These are phyloP conservation scores for Yamadazyma atmosphaerica DNA, from an alignment of 1,139 yeast genomes.

Conservation along the genomic window DNA sequence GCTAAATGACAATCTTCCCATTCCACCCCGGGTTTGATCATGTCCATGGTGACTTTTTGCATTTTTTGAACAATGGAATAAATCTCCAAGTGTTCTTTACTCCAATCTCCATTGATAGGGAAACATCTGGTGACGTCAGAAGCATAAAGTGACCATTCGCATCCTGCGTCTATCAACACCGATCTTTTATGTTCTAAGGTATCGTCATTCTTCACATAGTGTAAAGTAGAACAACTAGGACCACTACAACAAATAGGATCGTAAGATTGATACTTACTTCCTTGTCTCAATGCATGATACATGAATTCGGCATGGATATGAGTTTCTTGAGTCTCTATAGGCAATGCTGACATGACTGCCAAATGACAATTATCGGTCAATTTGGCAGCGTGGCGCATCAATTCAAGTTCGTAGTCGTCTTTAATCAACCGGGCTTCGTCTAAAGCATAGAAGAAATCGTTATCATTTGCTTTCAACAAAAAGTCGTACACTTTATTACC, in stretches of 20 bases:
- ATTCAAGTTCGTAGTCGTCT: constrained; percentile 74
- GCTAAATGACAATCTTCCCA: constrained; percentile 87
- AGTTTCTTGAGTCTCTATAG: constrained; percentile 83
- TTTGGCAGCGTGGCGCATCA: constrained; percentile 76
- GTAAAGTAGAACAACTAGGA: constrained; percentile 86
- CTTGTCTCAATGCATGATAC: constrained; percentile 92
- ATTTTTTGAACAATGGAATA: constrained; percentile 80
- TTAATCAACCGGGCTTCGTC: constrained; percentile 86
- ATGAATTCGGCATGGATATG: constrained; percentile 95
- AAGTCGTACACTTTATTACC: constrained; percentile 30
- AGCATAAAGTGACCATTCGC: constrained; percentile 93
- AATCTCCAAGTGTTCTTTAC: constrained; percentile 79
- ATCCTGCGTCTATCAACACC: constrained; percentile 92
- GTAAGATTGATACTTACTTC: constrained; percentile 83
- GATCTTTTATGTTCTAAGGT: constrained; percentile 53
- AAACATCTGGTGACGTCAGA: constrained; percentile 94
- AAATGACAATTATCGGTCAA: constrained; percentile 86
- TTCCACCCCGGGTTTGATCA: constrained; percentile 73
- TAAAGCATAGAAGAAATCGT: constrained; percentile 65
- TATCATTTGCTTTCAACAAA: constrained; percentile 39
- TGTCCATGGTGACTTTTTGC: constrained; percentile 70
- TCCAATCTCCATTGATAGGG: constrained; percentile 90
- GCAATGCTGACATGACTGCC: constrained; percentile 91
- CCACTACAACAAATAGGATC: constrained; percentile 98
- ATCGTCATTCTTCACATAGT: constrained; percentile 84